These are phyloP conservation scores for Lithospermum erythrorhizon DNA, from an alignment of 257 asterid genomes.

Conservation along the genomic window DNA sequence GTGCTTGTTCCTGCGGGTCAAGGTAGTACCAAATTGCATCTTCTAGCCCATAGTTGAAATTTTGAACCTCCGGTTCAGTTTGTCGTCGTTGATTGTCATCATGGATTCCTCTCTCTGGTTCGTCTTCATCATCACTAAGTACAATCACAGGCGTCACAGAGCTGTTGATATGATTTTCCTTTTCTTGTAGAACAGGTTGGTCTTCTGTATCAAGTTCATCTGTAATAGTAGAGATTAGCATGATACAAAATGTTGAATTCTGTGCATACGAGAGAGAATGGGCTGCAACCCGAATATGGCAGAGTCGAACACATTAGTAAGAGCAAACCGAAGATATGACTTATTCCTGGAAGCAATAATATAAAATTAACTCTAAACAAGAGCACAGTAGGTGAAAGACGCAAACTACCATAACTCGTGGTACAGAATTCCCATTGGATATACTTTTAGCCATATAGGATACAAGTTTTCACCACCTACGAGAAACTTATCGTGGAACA, in stretches of 20 bases:
- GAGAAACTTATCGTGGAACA: background rate
- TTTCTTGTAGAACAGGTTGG: constrained; percentile 4
- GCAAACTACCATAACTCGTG: background rate
- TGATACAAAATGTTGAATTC: background rate
- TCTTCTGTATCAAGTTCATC: constrained; percentile 15
- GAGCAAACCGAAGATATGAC: background rate
- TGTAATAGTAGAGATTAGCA: constrained; percentile 1
- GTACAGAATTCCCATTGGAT: background rate
- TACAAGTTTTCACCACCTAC: background rate
- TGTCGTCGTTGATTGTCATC: constrained; percentile 17
- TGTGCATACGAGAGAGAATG: background rate
- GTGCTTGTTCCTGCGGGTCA: constrained; percentile 57
- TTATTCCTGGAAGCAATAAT: background rate
- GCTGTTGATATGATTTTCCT: background rate
- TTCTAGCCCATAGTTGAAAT: constrained; percentile 6
- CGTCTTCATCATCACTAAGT: constrained; percentile 47
- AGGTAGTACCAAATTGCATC: constrained; percentile 37
- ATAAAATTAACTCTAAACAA: background rate
- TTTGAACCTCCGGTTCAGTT: constrained; percentile 26
- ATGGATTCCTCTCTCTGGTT: constrained; percentile 7
- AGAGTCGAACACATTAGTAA: background rate
- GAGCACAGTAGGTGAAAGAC: background rate
- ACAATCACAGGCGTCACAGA: constrained; percentile 30
- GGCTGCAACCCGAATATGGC: background rate
- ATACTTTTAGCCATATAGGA: background rate